phyloP scores from a whole-genome alignment of 2,329 filamentous ascomycete species.

The Diplocarpon rosae region DNA sequence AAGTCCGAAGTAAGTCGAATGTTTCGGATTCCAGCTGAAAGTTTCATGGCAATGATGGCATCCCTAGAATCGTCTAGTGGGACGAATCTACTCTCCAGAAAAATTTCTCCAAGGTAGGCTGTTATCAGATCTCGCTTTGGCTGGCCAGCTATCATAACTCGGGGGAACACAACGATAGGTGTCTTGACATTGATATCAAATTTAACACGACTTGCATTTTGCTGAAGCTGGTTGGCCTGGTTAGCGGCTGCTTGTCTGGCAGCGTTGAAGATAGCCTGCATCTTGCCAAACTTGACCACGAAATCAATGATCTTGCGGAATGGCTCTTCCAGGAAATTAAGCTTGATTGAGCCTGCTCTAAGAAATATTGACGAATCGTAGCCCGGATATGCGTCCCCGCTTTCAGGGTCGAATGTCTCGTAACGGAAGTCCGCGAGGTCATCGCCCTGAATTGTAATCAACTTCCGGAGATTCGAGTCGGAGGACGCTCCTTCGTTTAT shows the following conservation, averaged over 20 bases:
- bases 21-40: slow-evolving; percentile 84
- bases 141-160: slow-evolving; percentile 58
- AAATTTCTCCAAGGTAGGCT: slow-evolving; percentile 93
- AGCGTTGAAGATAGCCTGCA: slow-evolving; percentile 98
- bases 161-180: slow-evolving; percentile 90
- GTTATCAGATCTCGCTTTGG: slow-evolving; percentile 73
- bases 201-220: slow-evolving; percentile 80
- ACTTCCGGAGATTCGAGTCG: slow-evolving; percentile 68
- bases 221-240: slow-evolving; percentile 86
- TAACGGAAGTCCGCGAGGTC: slow-evolving; percentile 96
- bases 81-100: slow-evolving; percentile 86
- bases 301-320: slow-evolving; percentile 98
- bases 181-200: slow-evolving; percentile 92
- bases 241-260: slow-evolving; percentile 88
- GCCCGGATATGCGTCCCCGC: slow-evolving; percentile 67
- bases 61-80: slow-evolving; percentile 68
- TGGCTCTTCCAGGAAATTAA: slow-evolving; percentile 94
- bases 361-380: slow-evolving; percentile 89
- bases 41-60: slow-evolving; percentile 72
- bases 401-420: slow-evolving; percentile 77
- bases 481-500: slow-evolving; percentile 81
- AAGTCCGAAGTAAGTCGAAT: slow-evolving; percentile 85
- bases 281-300: slow-evolving; percentile 96
- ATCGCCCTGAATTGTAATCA: slow-evolving; percentile 91
- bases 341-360: slow-evolving; percentile 85